phyloP scores from a whole-genome alignment of 2,329 filamentous ascomycete species.

The Pleoardoris graminearum region DNA sequence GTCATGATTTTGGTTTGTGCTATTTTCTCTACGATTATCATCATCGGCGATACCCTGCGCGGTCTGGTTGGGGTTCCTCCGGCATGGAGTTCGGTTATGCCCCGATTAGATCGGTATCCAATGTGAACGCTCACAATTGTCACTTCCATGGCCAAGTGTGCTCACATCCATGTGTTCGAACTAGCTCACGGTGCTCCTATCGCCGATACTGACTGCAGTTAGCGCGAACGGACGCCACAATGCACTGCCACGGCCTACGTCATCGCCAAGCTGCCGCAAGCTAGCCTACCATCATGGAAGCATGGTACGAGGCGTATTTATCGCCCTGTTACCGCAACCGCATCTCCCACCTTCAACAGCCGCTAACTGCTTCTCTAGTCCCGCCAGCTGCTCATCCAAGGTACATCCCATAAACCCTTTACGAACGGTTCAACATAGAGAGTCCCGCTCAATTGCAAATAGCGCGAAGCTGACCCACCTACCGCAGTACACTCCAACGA shows the following conservation, averaged over 20 bases:
- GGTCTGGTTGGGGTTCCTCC: background rate
- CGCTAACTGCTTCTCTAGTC: background rate
- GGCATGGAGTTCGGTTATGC: background rate
- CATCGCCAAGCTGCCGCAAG: constrained; percentile 28
- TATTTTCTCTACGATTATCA: background rate
- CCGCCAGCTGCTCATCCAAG: background rate
- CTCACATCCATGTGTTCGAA: background rate
- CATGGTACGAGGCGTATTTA: constrained; percentile 1
- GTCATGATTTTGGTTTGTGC: background rate
- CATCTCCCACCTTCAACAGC: background rate
- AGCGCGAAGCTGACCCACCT: too few relatives aligned
- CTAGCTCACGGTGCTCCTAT: too few relatives aligned
- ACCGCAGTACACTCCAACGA: background rate
- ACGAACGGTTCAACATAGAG: too few relatives aligned
- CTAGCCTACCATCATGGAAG: constrained; percentile 11
- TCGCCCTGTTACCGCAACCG: constrained; percentile 1
- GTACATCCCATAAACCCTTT: background rate
- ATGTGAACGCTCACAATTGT: constrained; percentile 9
- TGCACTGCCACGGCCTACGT: constrained; percentile 26
- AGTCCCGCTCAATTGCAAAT: too few relatives aligned
- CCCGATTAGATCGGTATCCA: constrained; percentile 1
- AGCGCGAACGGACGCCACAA: background rate
- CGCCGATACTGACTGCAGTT: too few relatives aligned
- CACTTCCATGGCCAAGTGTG: background rate
- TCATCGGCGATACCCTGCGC: constrained; percentile 8